These are phyloP conservation scores for Fusarium dimerum DNA, from an alignment of 2,329 filamentous ascomycete species.

Conservation along the genomic window DNA sequence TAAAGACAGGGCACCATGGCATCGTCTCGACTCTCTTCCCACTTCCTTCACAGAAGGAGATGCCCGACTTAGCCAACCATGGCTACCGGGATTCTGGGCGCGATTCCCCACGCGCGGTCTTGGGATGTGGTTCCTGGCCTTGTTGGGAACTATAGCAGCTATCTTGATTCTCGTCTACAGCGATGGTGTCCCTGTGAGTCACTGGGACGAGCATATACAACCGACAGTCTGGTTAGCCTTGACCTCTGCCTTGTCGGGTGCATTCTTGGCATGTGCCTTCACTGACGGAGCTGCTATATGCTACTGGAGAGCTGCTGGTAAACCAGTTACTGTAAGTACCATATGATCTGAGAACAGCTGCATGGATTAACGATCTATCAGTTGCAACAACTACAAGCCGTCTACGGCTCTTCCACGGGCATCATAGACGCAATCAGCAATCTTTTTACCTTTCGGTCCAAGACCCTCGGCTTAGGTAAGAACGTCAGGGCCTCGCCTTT, in stretches of 20 bases:
- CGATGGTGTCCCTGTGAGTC: slow-evolving; percentile 16
- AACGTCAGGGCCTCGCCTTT: neutral
- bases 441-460: slow-evolving; percentile 16
- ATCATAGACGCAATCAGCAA: slow-evolving; percentile 16
- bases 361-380: no score
- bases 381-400: neutral
- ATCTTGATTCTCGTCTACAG: slow-evolving; percentile 17
- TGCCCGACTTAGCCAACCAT: slow-evolving; percentile 17
- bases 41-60: slow-evolving; percentile 3
- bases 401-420: slow-evolving; percentile 21
- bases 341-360: no score
- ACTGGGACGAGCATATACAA: slow-evolving; percentile 20
- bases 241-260: slow-evolving; percentile 20
- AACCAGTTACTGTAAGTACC: slow-evolving; percentile 16
- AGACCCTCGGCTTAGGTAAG: slow-evolving; percentile 18
- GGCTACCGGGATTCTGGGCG: slow-evolving; percentile 21
- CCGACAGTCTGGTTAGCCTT: slow-evolving; percentile 23
- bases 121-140: slow-evolving; percentile 16
- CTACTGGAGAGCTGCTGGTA: slow-evolving; percentile 20
- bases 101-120: slow-evolving; percentile 17
- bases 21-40: slow-evolving; percentile 11
- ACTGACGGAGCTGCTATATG: slow-evolving; percentile 22
- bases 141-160: slow-evolving; percentile 15
- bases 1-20: slow-evolving; percentile 11
- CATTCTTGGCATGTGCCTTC: slow-evolving; percentile 20